phyloP scores from a whole-genome alignment of 2,329 filamentous ascomycete species.

The Geoglossum cookeanum region DNA sequence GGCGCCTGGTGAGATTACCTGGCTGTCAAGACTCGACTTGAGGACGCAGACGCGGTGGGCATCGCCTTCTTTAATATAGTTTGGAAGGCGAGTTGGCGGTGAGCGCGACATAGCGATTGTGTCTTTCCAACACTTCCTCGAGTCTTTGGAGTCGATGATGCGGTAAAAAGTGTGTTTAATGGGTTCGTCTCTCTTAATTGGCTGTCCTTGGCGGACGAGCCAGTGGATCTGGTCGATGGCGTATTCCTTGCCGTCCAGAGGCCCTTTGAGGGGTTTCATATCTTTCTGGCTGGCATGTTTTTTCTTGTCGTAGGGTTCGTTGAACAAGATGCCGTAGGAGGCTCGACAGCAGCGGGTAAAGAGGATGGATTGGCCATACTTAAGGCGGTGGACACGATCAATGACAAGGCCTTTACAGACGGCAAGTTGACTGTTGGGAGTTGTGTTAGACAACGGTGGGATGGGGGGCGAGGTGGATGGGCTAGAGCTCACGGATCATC shows the following conservation, averaged over 20 bases:
- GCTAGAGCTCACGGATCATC: background rate
- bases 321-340: background rate
- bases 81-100: background rate
- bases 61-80: background rate
- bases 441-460: background rate
- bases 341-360: background rate
- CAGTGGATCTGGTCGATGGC: background rate
- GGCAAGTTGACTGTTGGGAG: background rate
- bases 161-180: background rate
- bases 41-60: background rate
- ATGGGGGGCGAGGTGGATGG: background rate
- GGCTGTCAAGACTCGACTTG: background rate
- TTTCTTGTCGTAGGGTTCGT: background rate
- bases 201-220: background rate
- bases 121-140: background rate
- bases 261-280: background rate
- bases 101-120: background rate
- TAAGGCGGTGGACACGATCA: background rate
- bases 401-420: background rate
- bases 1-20: background rate
- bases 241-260: background rate
- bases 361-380: background rate
- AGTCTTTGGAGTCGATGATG: background rate
- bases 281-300: background rate
- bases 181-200: background rate